Percentiles rank a stretch among this genome's conserved stretches.
These are phyloP conservation scores for Boletus coccyginus DNA, from an alignment of 768 basidiomycete genomes.

Conservation along the genomic window DNA sequence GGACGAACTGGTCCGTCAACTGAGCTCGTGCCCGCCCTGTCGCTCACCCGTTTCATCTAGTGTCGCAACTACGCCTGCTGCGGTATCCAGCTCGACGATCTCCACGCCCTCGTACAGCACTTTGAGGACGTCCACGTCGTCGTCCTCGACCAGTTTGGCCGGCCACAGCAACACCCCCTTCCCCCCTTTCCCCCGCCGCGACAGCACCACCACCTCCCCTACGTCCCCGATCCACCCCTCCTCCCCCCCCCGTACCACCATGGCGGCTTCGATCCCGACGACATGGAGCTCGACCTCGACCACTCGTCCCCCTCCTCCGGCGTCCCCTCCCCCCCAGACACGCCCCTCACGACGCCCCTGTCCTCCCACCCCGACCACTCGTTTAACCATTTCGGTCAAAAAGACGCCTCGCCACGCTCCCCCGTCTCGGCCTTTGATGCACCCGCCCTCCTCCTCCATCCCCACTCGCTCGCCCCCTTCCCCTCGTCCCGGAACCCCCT, in stretches of 20 bases:
- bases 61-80: constrained; percentile 92
- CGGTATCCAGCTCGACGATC: constrained; percentile 69
- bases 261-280: constrained; percentile 63
- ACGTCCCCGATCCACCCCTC: constrained; percentile 27
- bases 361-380: constrained; percentile 34
- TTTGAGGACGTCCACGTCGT: constrained; percentile 90
- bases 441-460: constrained; percentile 42
- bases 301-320: constrained; percentile 50
- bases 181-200: no score
- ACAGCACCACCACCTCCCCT: constrained; percentile 23
- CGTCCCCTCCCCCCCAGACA: constrained; percentile 39
- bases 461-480: constrained; percentile 39
- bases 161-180: constrained; percentile 28
- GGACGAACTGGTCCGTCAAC: constrained; percentile 62
- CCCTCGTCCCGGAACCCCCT: constrained; percentile 29
- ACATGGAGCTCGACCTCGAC: constrained; percentile 78
- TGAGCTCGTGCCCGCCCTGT: no score
- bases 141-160: constrained; percentile 50
- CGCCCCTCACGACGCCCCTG: constrained; percentile 43
- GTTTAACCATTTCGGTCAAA: constrained; percentile 31
- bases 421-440: constrained; percentile 53
- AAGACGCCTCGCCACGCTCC: constrained; percentile 25
- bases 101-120: constrained; percentile 86
- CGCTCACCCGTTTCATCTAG: constrained; percentile 29
- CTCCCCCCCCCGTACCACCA: constrained; percentile 33